phyloP scores from a whole-genome alignment of 352 stramenopile genomes.

The Phytopythium chamaehyphon region DNA sequence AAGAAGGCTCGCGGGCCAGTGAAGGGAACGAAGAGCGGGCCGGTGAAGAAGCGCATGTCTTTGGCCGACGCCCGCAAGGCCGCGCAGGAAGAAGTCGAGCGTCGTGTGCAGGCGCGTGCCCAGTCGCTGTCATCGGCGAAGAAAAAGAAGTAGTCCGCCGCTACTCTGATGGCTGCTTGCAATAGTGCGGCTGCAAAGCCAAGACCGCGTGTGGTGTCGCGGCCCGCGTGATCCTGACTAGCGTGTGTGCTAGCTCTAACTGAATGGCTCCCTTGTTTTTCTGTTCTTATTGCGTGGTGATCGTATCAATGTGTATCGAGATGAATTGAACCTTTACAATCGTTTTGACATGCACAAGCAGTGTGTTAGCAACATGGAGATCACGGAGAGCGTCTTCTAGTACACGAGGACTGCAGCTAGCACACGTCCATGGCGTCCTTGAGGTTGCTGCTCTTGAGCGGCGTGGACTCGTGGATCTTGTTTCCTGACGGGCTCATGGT shows the following conservation, averaged over 20 bases:
- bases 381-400: neutral
- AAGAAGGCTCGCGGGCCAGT: conserved; percentile 49
- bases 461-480: conserved; percentile 9
- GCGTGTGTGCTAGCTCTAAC: neutral
- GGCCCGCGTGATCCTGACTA: too few relatives aligned
- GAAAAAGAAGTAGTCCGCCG: conserved; percentile 44
- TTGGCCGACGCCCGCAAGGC: conserved; percentile 59
- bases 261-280: neutral
- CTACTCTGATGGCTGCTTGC: neutral
- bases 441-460: conserved; percentile 6
- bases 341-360: too few relatives aligned
- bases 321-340: too few relatives aligned
- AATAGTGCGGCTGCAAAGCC: neutral
- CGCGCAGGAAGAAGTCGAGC: conserved; percentile 70
- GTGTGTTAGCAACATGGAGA: conserved; percentile 1
- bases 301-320: too few relatives aligned
- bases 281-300: too few relatives aligned
- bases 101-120: conserved; percentile 59
- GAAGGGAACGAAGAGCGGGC: conserved; percentile 17
- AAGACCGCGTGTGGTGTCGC: too few relatives aligned
- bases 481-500: conserved; percentile 3
- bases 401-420: neutral
- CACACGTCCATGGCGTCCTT: conserved; percentile 5
- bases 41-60: conserved; percentile 41
- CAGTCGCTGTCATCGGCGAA: conserved; percentile 41